These are phyloP conservation scores for Hondaea fermentalgiana DNA, from an alignment of 108 stramenopile species.

Conservation along the genomic window DNA sequence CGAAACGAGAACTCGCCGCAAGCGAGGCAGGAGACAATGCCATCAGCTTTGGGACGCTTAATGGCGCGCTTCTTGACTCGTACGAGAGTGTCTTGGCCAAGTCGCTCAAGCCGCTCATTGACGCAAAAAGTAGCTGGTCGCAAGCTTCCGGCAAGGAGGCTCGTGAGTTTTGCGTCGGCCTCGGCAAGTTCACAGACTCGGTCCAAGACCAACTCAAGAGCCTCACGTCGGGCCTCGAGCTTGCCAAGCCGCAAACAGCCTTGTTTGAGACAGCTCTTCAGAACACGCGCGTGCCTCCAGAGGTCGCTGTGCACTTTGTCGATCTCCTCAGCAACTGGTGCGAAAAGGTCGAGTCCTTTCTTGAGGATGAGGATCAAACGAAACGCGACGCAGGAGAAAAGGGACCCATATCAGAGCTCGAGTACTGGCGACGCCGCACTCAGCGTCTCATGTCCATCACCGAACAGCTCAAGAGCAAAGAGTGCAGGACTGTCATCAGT, in stretches of 20 bases:
- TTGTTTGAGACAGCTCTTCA: not conserved
- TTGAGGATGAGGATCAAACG: not conserved
- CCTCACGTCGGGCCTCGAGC: not conserved
- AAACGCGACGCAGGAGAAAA: constrained; percentile 25
- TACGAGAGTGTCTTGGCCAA: not conserved
- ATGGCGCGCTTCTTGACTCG: not conserved
- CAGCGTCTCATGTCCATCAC: constrained; percentile 52
- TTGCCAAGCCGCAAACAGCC: not conserved
- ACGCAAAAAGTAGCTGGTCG: not conserved
- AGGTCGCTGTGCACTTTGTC: not conserved
- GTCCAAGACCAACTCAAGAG: not conserved
- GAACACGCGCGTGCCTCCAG: not conserved
- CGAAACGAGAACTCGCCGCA: not conserved
- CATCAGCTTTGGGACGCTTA: not conserved
- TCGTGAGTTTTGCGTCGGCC: not conserved
- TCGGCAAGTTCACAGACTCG: not conserved
- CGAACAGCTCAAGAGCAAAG: constrained; percentile 52
- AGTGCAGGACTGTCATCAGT: constrained; percentile 39
- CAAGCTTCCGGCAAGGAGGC: not conserved
- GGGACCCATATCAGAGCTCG: constrained; percentile 49
- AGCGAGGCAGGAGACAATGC: not conserved
- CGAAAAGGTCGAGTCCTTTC: not conserved
- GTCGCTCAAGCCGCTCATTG: not conserved
- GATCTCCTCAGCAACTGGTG: not conserved
- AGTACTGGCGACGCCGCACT: constrained; percentile 50